Base-by-base conservation (phyloP, 768 basidiomycete genomes). In the Pleurotus pulmonarius region DNA sequence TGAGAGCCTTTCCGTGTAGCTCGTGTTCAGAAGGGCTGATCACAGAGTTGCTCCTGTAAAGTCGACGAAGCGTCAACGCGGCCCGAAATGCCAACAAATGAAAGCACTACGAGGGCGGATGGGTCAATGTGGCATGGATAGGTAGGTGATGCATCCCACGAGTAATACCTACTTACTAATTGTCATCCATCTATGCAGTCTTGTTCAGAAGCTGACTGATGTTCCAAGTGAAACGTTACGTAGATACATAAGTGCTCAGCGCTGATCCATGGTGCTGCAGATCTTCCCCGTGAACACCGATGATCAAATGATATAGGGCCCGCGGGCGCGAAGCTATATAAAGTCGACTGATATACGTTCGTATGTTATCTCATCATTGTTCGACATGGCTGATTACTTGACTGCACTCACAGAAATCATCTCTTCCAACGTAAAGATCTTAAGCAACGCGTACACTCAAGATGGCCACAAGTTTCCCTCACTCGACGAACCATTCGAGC, bases 401-500 rank as follows among this genome's bases (percentile, higher is more conserved):
- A 46, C 18, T 39, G 47, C 56, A 8, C 56, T 56, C 8, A 24
- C 41, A 16, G 9, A 24, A 8, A 46, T 56, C 20, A 56, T 56
- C 18, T 48, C 56, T n/a, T 56, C 56, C 39, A 47, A 47, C 16
- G 56, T 56, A 13, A 13, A 34, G 20, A 18, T 47, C 9, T n/a
- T 56, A 18, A 46, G n/a, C 18, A 7, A 37, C 24, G 20, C 26
- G 3, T 29, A 56, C 46, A 48, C 46, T 18, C 25, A 41, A 18
- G 18, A 49, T 43, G 53, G 49, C 3, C 47, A 26, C 11, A 47
- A 48, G 12, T 43, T 57, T 43, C 62, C 62, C 34, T 48, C 51
- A 18, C 48, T 61, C 26, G 59, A 61, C 43, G 61, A 59, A 18
- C 61, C 61, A 9, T 63, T 57, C 46, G 45, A 20, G 37, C 58